Evolutionary conservation across 2,329 filamentous ascomycete genomes (phyloP), one percentile per base, ranked within the genome.

Genomic region (Colletotrichum costaricense): DNA sequence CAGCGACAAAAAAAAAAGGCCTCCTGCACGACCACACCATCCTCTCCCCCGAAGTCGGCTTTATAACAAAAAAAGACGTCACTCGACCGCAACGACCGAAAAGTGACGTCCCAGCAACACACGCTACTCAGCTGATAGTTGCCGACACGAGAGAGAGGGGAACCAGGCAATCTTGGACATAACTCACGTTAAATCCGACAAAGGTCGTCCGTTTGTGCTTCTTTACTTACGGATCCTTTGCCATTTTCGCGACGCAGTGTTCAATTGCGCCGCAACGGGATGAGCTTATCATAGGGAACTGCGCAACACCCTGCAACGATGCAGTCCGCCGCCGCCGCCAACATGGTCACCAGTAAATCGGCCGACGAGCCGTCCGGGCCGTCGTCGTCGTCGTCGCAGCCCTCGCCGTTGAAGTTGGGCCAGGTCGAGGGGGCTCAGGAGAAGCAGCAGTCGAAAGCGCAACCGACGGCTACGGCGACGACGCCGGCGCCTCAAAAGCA

Each of bases 271-370:
- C 56, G 67, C 56, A 52, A 22, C 72, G 73, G 69, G 63, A 66
- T 69, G 73, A 65, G 72, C 57, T 22, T 60, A 38, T 55, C 24
- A 28, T 26, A 59, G 12, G 16, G 62, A 14, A 63, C 33, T 24
- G 33, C 22, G 59, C 69, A 75, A 63, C 74, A 73, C 75, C 74
- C 74, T 73, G 74, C 73, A 63, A 76, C 38, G 56, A 80, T 80
- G 78, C 76, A 79, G 76, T 76, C 74, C 57, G 35, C 67, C 67
- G 60, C 74, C 60, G 56, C 74, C 65, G 35, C 63, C 33, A 65
- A 65, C 22, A 55, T 64, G 62, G 35, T 55, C 30, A 30, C 62
- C 26, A 73, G 52, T 57, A 75, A 70, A 54, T 33, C 69, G 46
- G 56, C 49, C 54, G 66, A 55, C 35, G 74, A 72, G 35, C 33